These are phyloP conservation scores for Drechmeria coniospora DNA, from an alignment of 2,329 filamentous ascomycete species.

Conservation along the genomic window DNA sequence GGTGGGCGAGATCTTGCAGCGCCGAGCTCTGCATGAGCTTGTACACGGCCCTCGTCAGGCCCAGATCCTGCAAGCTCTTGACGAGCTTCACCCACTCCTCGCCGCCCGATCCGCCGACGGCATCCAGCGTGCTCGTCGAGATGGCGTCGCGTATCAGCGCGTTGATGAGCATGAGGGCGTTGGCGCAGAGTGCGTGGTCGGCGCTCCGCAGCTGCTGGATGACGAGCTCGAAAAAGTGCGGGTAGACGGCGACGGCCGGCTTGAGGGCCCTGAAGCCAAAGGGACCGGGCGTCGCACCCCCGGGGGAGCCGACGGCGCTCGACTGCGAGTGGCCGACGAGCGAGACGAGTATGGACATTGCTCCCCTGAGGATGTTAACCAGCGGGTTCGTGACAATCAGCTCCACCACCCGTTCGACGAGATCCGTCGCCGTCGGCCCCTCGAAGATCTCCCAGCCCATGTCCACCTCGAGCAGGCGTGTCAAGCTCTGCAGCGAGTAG, in stretches of 20 bases:
- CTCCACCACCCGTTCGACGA: constrained; percentile 68
- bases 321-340: constrained; percentile 76
- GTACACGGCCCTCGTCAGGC: constrained; percentile 83
- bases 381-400: constrained; percentile 88
- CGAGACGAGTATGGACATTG: constrained; percentile 90
- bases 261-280: constrained; percentile 88
- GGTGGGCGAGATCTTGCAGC: constrained; percentile 77
- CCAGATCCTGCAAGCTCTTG: constrained; percentile 81
- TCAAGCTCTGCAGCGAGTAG: constrained; percentile 83
- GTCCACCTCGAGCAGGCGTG: constrained; percentile 79
- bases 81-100: constrained; percentile 94
- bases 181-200: constrained; percentile 89
- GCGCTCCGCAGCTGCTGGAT: constrained; percentile 84
- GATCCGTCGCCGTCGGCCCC: constrained; percentile 42
- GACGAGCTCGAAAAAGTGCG: constrained; percentile 87
- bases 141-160: constrained; percentile 86
- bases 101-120: constrained; percentile 11
- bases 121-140: constrained; percentile 47
- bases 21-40: constrained; percentile 88
- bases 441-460: constrained; percentile 93
- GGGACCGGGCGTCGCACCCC: constrained; percentile 32
- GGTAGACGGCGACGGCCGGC: constrained; percentile 78
- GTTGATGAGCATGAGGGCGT: constrained; percentile 89
- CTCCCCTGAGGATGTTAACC: constrained; percentile 91
- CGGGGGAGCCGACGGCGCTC: constrained; percentile 20